Evolutionary conservation across 495 filamentous ascomycete genomes (phyloP).

Genomic region (Lentithecium fluviatile): DNA sequence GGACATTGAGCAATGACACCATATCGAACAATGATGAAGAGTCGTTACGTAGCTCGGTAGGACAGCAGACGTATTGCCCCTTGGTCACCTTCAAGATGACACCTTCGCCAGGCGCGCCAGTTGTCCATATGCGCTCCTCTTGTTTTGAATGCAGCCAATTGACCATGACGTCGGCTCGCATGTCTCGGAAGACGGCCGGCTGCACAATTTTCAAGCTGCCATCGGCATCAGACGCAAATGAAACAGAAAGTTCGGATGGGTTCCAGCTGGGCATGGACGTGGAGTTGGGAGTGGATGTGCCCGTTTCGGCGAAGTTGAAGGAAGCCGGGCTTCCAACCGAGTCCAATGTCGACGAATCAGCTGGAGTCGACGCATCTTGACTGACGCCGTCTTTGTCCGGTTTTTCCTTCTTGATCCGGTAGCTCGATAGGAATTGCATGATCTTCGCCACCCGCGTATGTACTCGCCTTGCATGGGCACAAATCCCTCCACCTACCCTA

Average conservation of each 20-base stretch:
- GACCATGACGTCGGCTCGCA: slow-evolving; percentile 60
- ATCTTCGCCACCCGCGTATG: too few species aligned
- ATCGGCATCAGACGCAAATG: slow-evolving; percentile 35
- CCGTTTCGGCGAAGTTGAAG: too few species aligned
- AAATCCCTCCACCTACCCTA: too few species aligned
- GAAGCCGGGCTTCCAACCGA: too few species aligned
- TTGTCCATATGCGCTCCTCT: slow-evolving; percentile 57
- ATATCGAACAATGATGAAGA: slow-evolving; percentile 52
- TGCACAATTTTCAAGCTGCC: slow-evolving; percentile 49
- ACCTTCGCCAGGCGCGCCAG: slow-evolving; percentile 57
- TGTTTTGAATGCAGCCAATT: slow-evolving; percentile 63
- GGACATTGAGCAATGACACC: slow-evolving; percentile 57
- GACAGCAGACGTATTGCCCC: slow-evolving; percentile 55
- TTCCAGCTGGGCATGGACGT: neutral
- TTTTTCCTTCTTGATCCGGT: too few species aligned
- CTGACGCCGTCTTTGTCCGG: too few species aligned
- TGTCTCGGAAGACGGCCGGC: slow-evolving; percentile 48
- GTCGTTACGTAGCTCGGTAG: slow-evolving; percentile 52
- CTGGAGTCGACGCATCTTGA: too few species aligned
- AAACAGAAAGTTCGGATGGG: neutral
- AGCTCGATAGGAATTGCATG: too few species aligned
- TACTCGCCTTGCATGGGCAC: too few species aligned
- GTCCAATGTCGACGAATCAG: too few species aligned
- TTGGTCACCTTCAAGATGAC: slow-evolving; percentile 59
- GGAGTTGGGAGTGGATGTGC: neutral